A percentile compares a stretch with the other conserved stretches of the same genome.
Evolutionary conservation across 805 yeast species (phyloP).

Genomic region (Hanseniaspora pseudoguilliermondii): DNA sequence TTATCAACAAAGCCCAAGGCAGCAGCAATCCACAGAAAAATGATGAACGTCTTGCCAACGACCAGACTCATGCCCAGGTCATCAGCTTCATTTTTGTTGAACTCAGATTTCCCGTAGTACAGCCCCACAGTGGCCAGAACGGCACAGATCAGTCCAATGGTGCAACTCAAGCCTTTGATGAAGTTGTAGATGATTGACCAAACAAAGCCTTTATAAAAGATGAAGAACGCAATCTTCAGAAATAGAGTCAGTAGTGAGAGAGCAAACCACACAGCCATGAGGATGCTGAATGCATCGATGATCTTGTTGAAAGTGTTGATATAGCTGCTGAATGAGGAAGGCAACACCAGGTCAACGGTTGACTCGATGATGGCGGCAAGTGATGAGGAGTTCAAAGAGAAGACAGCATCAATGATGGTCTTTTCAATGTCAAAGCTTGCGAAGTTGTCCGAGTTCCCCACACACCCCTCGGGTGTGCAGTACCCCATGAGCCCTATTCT

Average conservation of each 20-base stretch:
- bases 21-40: not conserved
- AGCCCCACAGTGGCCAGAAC: not conserved
- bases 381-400: not conserved
- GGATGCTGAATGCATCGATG: constrained; percentile 1
- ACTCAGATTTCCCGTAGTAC: not conserved
- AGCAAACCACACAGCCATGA: not conserved
- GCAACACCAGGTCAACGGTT: not conserved
- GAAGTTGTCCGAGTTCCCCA: not conserved
- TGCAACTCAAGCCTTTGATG: not conserved
- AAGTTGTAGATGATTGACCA: not conserved
- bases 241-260: not conserved
- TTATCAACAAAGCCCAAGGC: not conserved
- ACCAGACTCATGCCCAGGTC: not conserved
- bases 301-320: not conserved
- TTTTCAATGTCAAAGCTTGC: not conserved
- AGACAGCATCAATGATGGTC: not conserved
- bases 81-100: not conserved
- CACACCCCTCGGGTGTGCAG: not conserved
- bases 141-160: not conserved
- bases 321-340: not conserved
- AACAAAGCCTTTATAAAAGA: not conserved
- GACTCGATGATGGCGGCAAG: not conserved
- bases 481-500: constrained; percentile 3
- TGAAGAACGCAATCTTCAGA: not conserved
- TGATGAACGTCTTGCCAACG: not conserved